Percentiles rank a stretch among this genome's conserved stretches.
phyloP scores from a whole-genome alignment of 1,139 yeast genomes.

The Blastobotrys capitulatus region DNA sequence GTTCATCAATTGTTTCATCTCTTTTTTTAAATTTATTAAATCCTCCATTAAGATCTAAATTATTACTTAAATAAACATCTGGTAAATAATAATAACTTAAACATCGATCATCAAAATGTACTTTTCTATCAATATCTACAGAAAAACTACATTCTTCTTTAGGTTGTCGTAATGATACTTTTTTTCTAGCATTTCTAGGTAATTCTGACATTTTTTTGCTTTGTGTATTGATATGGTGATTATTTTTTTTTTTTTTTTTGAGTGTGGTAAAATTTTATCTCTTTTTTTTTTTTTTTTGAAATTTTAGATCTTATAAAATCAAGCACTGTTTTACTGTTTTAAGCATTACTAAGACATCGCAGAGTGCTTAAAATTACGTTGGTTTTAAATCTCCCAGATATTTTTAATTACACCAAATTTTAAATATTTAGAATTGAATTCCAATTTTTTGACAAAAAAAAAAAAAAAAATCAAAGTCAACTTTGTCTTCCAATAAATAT shows the following conservation, averaged over 20 bases:
- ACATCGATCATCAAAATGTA: conserved; percentile 46
- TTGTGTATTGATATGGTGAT: not conserved
- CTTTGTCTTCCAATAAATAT: too few species aligned
- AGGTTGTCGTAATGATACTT: conserved; percentile 55
- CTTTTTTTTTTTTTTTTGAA: too few species aligned
- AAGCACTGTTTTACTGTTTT: too few species aligned
- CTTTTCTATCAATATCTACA: conserved; percentile 46
- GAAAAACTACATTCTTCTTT: conserved; percentile 61
- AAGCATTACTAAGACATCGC: too few species aligned
- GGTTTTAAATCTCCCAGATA: too few species aligned
- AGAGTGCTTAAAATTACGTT: too few species aligned
- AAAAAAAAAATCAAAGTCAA: too few species aligned
- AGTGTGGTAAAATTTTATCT: too few species aligned
- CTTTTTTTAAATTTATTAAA: conserved; percentile 50
- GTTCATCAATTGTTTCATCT: conserved; percentile 50
- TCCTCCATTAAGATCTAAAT: conserved; percentile 62
- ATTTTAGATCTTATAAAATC: too few species aligned
- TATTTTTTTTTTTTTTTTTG: too few species aligned
- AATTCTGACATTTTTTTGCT: conserved; percentile 10
- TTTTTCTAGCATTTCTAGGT: conserved; percentile 28
- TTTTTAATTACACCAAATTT: not conserved
- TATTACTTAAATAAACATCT: conserved; percentile 49
- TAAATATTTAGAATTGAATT: not conserved
- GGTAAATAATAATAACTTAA: conserved; percentile 74
- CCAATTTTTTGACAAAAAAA: too few species aligned